Base-by-base conservation (phyloP, 2,329 filamentous ascomycete species). In the Colletotrichum sp. region DNA sequence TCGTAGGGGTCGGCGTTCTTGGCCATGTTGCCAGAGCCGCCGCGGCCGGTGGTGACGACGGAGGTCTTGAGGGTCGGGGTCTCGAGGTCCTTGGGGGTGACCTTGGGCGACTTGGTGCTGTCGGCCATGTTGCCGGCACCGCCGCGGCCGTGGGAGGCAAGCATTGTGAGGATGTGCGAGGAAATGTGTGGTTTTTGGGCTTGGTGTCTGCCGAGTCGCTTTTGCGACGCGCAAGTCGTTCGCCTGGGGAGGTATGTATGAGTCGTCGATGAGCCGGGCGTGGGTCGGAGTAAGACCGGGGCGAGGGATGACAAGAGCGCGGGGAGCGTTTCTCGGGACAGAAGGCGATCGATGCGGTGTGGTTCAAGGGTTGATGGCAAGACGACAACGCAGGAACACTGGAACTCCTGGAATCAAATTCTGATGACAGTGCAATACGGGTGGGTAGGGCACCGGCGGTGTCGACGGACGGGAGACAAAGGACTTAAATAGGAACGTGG, bases 21-120 rank as follows among this genome's bases (percentile, higher is more conserved):
- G 64, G 94, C 92, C 94, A 98, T 98, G 87, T 98, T 98, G 76
- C 96, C 96, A 6, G 91, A 93, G 76, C 96, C 96, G 71, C 96
- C 96, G 67, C 96, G 94, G 72, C 96, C 96, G 5, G 96, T 98
- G 25, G 96, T 98, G 82, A 96, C 96, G 78, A 95, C 89, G n/a
- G 94, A 87, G 62, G 91, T 91, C 87, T 97, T 98, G 82, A 98
- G 91, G 15, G 92, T 94, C 1, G 96, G 96, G 2, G 96, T 98
- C 80, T 93, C 87, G 77, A 98, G 91, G 81, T 96, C 94, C 78
- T 91, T 86, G 66, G 91, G 87, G 34, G 87, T 85, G 60, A 92
- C 79, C 75, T 85, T 84, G 56, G 84, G 84, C 16, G 87, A 87
- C 77, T 88, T 85, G 77, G 87, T 83, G 74, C 87, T 84, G 78